These are phyloP conservation scores for Schizosaccharomyces lindneri DNA, from an alignment of 805 yeast species.

Conservation along the genomic window DNA sequence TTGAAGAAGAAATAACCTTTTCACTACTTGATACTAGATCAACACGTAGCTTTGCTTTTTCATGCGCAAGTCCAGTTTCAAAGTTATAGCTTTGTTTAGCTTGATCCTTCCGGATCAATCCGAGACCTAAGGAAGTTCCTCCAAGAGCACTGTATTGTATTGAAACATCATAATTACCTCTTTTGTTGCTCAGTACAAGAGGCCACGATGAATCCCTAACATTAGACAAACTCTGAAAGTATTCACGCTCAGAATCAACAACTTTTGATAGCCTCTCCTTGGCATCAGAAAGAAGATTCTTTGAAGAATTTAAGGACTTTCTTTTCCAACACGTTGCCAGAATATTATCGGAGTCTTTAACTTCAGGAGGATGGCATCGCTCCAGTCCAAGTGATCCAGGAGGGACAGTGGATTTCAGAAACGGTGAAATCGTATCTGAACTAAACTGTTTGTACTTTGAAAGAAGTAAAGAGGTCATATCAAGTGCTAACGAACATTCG, in stretches of 20 bases:
- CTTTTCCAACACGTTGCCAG: background rate
- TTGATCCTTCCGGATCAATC: background rate
- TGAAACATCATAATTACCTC: background rate
- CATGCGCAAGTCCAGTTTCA: background rate
- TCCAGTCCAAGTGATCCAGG: background rate
- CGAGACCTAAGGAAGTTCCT: background rate
- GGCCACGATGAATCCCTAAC: background rate
- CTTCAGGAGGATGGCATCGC: background rate
- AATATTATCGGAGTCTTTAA: background rate
- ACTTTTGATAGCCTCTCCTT: background rate
- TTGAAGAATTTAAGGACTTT: background rate
- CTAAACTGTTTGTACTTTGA: background rate
- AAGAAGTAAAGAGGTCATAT: background rate
- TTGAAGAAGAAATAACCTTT: background rate
- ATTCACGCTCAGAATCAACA: background rate
- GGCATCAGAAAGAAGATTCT: background rate
- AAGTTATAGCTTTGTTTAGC: background rate
- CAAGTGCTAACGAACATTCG: conserved; percentile 1
- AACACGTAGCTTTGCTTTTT: background rate
- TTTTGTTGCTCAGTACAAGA: background rate
- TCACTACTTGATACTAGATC: background rate
- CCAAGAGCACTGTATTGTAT: background rate
- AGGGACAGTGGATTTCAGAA: background rate
- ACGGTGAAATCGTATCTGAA: background rate
- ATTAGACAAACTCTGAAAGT: background rate